A percentile compares a stretch with the other conserved stretches of the same genome.
These are phyloP conservation scores for Chlamydomonas sp. DNA, from an alignment of 139 green algal genomes.

Conservation along the genomic window DNA sequence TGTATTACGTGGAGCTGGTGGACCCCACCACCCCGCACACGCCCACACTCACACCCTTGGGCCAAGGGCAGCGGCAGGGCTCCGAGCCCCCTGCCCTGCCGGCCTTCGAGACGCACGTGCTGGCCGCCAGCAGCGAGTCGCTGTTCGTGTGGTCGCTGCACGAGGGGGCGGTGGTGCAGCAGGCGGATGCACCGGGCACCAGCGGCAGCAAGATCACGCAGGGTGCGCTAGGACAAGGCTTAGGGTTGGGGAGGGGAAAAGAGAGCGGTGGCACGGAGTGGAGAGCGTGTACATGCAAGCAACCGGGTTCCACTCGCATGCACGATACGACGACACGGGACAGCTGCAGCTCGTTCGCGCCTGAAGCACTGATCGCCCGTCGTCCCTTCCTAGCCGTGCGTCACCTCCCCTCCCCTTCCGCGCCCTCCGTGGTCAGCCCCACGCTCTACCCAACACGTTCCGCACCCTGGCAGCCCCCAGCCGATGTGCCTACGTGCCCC, in stretches of 20 bases:
- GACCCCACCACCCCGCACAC: neutral
- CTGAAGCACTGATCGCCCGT: too few species aligned
- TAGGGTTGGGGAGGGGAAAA: neutral
- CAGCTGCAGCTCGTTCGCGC: too few species aligned
- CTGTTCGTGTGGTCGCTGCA: constrained; percentile 63
- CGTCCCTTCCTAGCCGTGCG: too few species aligned
- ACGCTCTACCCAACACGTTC: too few species aligned
- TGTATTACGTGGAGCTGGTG: constrained; percentile 62
- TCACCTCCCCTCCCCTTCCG: too few species aligned
- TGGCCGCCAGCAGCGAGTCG: constrained; percentile 53
- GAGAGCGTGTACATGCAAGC: neutral
- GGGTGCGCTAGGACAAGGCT: neutral
- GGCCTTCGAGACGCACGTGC: constrained; percentile 44
- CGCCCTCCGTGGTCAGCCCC: too few species aligned
- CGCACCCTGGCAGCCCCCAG: too few species aligned
- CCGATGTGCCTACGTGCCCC: too few species aligned
- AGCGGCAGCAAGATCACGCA: constrained; percentile 36
- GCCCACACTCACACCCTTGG: neutral
- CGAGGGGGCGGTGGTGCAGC: constrained; percentile 33
- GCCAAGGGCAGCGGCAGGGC: neutral
- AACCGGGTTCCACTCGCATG: too few species aligned
- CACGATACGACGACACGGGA: too few species aligned
- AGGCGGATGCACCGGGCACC: constrained; percentile 44
- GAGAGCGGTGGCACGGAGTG: neutral
- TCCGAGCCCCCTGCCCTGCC: neutral